Evolutionary conservation across 2,329 filamentous ascomycete genomes (phyloP).

Genomic region (Monosporascus cannonballus): DNA sequence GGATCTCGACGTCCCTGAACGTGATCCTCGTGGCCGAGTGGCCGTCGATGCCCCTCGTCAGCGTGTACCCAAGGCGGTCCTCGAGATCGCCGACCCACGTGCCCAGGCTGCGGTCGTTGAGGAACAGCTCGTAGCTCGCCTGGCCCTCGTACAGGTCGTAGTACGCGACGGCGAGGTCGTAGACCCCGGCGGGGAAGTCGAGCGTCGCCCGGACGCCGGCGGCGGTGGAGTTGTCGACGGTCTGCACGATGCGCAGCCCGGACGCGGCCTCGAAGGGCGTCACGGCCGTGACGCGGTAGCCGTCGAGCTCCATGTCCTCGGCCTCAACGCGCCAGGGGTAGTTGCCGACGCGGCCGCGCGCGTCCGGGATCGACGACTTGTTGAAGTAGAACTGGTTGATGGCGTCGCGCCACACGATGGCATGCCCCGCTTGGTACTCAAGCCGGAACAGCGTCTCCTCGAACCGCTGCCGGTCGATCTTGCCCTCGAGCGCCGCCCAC

Average conservation of each 20-base stretch:
- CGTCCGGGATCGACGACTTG: slow-evolving; percentile 54
- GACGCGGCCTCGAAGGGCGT: slow-evolving; percentile 56
- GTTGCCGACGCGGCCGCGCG: slow-evolving; percentile 47
- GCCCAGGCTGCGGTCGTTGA: slow-evolving; percentile 48
- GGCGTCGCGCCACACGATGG: slow-evolving; percentile 64
- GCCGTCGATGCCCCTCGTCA: slow-evolving; percentile 54
- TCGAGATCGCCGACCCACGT: slow-evolving; percentile 56
- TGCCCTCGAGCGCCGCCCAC: slow-evolving; percentile 50
- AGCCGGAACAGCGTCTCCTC: slow-evolving; percentile 53
- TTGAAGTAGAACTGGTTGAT: slow-evolving; percentile 60
- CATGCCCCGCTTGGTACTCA: slow-evolving; percentile 61
- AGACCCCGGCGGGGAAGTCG: slow-evolving; percentile 44
- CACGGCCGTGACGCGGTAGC: slow-evolving; percentile 49
- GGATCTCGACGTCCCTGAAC: slow-evolving; percentile 27
- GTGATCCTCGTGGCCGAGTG: slow-evolving; percentile 59
- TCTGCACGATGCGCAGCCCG: slow-evolving; percentile 48
- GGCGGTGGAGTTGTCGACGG: slow-evolving; percentile 41
- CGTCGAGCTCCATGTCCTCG: slow-evolving; percentile 55
- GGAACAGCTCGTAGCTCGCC: slow-evolving; percentile 46
- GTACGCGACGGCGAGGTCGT: slow-evolving; percentile 61
- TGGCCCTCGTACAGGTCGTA: slow-evolving; percentile 56
- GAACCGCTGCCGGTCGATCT: slow-evolving; percentile 55
- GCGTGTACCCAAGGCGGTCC: slow-evolving; percentile 51
- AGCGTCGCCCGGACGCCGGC: slow-evolving; percentile 44
- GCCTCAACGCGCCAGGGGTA: slow-evolving; percentile 65